Percentiles rank a stretch among this genome's conserved stretches.
Conservation (phyloP, 768 basidiomycete genomes). For the Trametes elegans region DNA sequence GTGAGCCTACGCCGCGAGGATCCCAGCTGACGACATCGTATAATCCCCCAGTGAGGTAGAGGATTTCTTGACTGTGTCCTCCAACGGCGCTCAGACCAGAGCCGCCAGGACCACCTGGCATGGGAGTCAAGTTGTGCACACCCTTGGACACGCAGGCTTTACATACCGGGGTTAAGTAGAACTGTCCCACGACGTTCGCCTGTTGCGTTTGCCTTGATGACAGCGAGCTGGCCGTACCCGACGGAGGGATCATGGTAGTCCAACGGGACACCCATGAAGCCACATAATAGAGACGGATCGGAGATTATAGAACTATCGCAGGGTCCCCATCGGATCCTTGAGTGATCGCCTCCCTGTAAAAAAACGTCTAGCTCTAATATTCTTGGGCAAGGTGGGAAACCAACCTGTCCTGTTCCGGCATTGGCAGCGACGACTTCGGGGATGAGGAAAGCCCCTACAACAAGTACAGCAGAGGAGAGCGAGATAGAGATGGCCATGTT, state of each 20-base stretch:
- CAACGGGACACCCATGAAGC: background rate
- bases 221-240: background rate
- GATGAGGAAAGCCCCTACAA: too few relatives aligned
- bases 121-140: background rate
- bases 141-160: too few relatives aligned
- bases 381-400: too few relatives aligned
- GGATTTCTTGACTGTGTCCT: background rate
- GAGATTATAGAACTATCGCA: background rate
- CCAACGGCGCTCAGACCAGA: background rate
- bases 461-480: too few relatives aligned
- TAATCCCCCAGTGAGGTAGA: background rate
- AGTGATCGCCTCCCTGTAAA: too few relatives aligned
- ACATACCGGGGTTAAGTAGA: background rate
- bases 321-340: too few relatives aligned
- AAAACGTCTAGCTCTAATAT: too few relatives aligned
- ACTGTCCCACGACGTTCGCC: background rate
- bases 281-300: background rate
- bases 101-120: background rate
- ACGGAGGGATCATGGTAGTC: background rate
- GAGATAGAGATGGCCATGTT: too few relatives aligned
- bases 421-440: too few relatives aligned
- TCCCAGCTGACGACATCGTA: constrained; percentile 18
- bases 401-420: too few relatives aligned
- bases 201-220: constrained; percentile 1
- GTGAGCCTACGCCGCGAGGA: constrained; percentile 8